Conservation (phyloP, 768 basidiomycete genomes). For the Boletus edulis region DNA sequence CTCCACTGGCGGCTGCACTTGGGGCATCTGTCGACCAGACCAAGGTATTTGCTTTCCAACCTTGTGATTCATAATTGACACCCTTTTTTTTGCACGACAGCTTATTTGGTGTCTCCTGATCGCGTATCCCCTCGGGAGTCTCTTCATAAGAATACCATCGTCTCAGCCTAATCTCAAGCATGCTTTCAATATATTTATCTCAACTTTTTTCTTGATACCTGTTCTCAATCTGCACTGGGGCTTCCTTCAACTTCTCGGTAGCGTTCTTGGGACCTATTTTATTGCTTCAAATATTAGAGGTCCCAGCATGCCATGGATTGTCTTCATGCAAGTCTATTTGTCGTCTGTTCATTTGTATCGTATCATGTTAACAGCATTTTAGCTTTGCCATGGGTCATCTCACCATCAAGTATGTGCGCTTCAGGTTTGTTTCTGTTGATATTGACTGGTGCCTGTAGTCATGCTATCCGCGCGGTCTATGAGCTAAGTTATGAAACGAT, state of each 20-base stretch:
- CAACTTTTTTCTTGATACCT: conserved; percentile 74
- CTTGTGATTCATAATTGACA: not conserved
- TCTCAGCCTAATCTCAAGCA: conserved; percentile 68
- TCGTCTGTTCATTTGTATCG: not conserved
- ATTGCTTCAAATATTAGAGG: conserved; percentile 57
- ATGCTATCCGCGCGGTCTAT: conserved; percentile 62
- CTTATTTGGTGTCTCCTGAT: conserved; percentile 83
- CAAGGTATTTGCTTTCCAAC: conserved; percentile 47
- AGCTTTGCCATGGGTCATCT: conserved; percentile 91
- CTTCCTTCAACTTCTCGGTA: conserved; percentile 71
- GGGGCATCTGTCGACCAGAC: conserved; percentile 79
- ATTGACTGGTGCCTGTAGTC: conserved; percentile 40
- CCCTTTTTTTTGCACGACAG: conserved; percentile 39
- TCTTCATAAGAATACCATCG: conserved; percentile 81
- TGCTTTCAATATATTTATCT: conserved; percentile 71
- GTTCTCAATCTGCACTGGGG: conserved; percentile 71
- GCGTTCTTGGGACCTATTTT: conserved; percentile 72
- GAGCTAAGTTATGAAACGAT: conserved; percentile 69
- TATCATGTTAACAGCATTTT: conserved; percentile 1
- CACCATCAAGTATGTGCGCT: conserved; percentile 70
- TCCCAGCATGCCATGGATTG: conserved; percentile 87
- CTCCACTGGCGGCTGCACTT: conserved; percentile 53
- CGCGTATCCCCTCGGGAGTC: conserved; percentile 88
- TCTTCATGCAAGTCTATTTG: conserved; percentile 57
- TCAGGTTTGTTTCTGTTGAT: not conserved